Evolutionary conservation across 495 filamentous ascomycete species (phyloP), one percentile per base, ranked within the genome.

Genomic region (Diplogelasinospora grovesii): DNA sequence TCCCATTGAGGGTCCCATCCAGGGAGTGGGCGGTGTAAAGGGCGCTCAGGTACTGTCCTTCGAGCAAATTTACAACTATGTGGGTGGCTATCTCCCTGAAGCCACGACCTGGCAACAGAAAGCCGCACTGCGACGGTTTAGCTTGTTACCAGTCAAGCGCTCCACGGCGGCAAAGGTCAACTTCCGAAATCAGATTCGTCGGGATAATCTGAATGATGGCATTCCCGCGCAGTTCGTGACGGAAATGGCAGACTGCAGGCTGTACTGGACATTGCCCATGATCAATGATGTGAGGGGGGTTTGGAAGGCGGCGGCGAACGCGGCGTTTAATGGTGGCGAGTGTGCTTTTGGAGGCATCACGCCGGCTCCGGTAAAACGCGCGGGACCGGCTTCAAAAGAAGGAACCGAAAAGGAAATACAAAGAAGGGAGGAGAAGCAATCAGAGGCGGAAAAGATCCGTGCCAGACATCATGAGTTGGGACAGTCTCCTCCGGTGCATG

Each of bases 21-120:
- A 81, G 60, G 72, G 63, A 13, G 64, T 79, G n/a, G 76, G 75
- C 10, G 78, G 78, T 34, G 65, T 75, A 7, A 80, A 78, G 49
- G 78, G 78, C 5, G 34, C 53, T 0, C 52, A 61, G 23, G 55
- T 52, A n/a, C 27, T 52, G 27, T 27, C 36, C 8, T 52, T 32
- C 28, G 18, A 20, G n/a, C 31, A 41, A 29, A 49, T 52, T 1
- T 36, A 45, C 30, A 19, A 20, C 8, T 21, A 27, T 3, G 36
- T 32, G 2, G 8, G 20, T 0, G 23, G 9, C 0, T 36, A 37
- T 26, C 39, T 44, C 0, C 13, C 19, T 9, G 4, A 27, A 15
- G 45, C 49, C n/a, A 15, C 32, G 35, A 45, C 28, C 15, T 22
- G 27, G 0, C 19, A 18, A 5, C 45, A 52, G 13, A 30, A 29